A percentile compares a stretch with the other conserved stretches of the same genome.
phyloP scores from a whole-genome alignment of 345 rosid species.

The Mercurialis annua region DNA sequence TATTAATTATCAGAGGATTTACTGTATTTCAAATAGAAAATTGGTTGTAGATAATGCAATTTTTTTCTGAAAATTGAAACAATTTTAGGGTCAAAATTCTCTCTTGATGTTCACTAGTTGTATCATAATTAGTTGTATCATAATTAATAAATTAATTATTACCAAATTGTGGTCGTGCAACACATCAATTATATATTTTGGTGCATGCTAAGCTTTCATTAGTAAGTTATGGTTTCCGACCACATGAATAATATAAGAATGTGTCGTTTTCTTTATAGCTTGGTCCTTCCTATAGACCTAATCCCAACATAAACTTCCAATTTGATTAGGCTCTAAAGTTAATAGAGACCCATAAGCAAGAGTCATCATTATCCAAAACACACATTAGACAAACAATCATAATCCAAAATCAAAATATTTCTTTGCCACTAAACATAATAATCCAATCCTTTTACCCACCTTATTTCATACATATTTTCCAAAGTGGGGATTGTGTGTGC shows the following conservation, averaged over 20 bases:
- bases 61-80: too few relatives aligned
- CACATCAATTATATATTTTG: background rate
- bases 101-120: too few relatives aligned
- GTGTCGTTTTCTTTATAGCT: background rate
- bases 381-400: conserved; percentile 7
- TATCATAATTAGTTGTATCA: too few relatives aligned
- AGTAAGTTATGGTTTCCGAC: too few relatives aligned
- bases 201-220: background rate
- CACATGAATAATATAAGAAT: background rate
- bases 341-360: background rate
- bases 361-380: background rate
- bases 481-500: background rate
- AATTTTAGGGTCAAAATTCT: too few relatives aligned
- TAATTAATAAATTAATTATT: background rate
- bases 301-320: background rate
- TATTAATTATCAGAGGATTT: too few relatives aligned
- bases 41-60: too few relatives aligned
- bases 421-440: background rate
- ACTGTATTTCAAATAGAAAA: too few relatives aligned
- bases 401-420: background rate
- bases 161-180: background rate
- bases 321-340: conserved; percentile 24
- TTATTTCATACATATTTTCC: background rate
- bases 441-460: conserved; percentile 1
- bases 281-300: background rate